Conservation (phyloP, 805 yeast genomes). For the Metschnikowia proteae region DNA sequence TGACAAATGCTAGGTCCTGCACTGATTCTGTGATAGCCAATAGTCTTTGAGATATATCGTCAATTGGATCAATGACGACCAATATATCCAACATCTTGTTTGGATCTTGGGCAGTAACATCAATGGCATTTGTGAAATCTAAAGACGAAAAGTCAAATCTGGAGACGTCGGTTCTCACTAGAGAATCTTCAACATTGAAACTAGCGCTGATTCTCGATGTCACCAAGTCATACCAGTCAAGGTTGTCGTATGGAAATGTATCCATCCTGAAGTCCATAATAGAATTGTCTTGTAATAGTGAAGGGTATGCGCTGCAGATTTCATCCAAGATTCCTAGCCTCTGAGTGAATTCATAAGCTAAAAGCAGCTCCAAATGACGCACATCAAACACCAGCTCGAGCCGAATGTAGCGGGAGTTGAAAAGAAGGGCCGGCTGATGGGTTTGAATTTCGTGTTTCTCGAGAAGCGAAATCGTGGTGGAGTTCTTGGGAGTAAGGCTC, state of each 20-base stretch:
- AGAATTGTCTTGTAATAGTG: constrained; percentile 16
- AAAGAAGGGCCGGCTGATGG: constrained; percentile 37
- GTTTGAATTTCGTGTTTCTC: constrained; percentile 29
- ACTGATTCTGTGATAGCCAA: constrained; percentile 44
- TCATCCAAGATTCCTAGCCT: constrained; percentile 36
- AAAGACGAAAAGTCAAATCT: constrained; percentile 44
- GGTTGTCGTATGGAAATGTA: constrained; percentile 13
- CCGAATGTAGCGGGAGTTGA: constrained; percentile 55
- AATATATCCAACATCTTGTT: constrained; percentile 50
- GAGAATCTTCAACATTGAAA: constrained; percentile 40
- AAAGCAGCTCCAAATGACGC: constrained; percentile 34
- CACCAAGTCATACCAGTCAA: constrained; percentile 48
- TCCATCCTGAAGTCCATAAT: constrained; percentile 17
- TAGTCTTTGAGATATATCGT: constrained; percentile 63
- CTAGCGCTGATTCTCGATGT: constrained; percentile 43
- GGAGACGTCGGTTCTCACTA: constrained; percentile 40
- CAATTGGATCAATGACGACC: constrained; percentile 67
- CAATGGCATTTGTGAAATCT: constrained; percentile 26
- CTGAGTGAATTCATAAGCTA: constrained; percentile 45
- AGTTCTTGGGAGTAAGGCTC: constrained; percentile 3
- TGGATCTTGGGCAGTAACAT: constrained; percentile 17
- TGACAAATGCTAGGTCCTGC: constrained; percentile 45
- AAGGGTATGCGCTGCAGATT: constrained; percentile 27
- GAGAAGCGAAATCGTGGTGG: constrained; percentile 19
- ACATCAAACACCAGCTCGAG: constrained; percentile 20